phyloP scores from a whole-genome alignment of 2,329 filamentous ascomycete genomes.

The Aulographum hederae region DNA sequence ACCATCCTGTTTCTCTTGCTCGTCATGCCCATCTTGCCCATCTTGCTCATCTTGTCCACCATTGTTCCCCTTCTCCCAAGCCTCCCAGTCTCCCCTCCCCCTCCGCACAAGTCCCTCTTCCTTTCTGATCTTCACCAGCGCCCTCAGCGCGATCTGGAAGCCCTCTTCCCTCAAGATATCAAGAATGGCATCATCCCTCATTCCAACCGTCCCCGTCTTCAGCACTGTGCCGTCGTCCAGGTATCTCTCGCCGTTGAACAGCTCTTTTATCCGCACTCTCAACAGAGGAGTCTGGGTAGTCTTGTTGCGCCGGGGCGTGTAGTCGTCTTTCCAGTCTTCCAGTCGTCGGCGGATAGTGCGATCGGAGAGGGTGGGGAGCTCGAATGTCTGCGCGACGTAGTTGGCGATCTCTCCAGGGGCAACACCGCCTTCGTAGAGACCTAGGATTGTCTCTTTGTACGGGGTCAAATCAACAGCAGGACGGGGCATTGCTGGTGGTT shows the following conservation, averaged over 20 bases:
- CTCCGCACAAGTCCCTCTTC: not conserved
- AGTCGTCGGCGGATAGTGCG: not conserved
- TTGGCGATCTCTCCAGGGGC: not conserved
- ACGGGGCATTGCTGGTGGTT: constrained; percentile 1
- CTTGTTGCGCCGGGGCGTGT: not conserved
- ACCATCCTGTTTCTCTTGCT: not conserved
- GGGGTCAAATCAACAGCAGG: not conserved
- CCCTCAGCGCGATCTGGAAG: not conserved
- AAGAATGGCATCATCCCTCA: not conserved
- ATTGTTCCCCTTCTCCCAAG: constrained; percentile 1
- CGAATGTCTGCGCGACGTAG: not conserved
- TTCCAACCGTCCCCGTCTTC: not conserved
- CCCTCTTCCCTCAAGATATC: not conserved
- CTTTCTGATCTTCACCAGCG: not conserved
- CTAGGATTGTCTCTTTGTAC: not conserved
- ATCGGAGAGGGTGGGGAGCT: not conserved
- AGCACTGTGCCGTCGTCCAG: not conserved
- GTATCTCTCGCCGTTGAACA: not conserved
- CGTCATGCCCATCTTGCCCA: not conserved
- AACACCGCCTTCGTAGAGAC: not conserved
- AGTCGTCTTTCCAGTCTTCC: not conserved
- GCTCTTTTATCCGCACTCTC: not conserved
- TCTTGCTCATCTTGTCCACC: no score
- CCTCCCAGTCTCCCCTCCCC: not conserved
- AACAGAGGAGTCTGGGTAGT: not conserved